These are phyloP conservation scores for Thraustochytrium striatum DNA, from an alignment of 352 stramenopile species.

Conservation along the genomic window DNA sequence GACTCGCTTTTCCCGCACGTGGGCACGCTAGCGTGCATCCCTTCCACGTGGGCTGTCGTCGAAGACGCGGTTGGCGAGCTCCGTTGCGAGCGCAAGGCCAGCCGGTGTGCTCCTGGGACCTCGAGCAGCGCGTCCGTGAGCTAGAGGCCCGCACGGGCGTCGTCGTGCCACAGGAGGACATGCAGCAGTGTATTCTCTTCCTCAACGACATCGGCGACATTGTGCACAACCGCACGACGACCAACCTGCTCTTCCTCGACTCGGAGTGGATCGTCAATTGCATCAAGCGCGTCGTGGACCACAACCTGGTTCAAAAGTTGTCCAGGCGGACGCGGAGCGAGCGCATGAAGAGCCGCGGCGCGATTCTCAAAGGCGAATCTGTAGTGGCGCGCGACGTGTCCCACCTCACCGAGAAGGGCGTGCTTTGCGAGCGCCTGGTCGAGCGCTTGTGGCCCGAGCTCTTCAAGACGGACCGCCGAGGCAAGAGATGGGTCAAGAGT, in stretches of 20 bases:
- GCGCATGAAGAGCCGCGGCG: background rate
- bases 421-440: conserved; percentile 5
- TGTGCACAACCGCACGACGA: conserved; percentile 6
- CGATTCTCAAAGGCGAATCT: background rate
- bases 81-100: background rate
- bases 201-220: conserved; percentile 44
- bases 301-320: background rate
- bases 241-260: conserved; percentile 5
- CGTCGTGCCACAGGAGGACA: background rate
- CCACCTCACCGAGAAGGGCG: conserved; percentile 30
- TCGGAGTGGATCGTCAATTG: conserved; percentile 37
- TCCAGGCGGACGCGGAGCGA: background rate
- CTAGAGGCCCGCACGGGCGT: background rate
- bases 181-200: conserved; percentile 15
- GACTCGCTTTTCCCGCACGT: conserved; percentile 30
- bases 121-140: background rate
- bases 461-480: background rate
- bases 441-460: conserved; percentile 24
- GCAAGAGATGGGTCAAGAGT: background rate
- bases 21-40: conserved; percentile 12
- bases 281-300: conserved; percentile 39
- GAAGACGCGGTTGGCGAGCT: conserved; percentile 8
- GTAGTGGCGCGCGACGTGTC: conserved; percentile 12
- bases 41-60: background rate
- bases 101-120: conserved; percentile 25